These are phyloP conservation scores for Xylariales sp. DNA, from an alignment of 2,329 filamentous ascomycete genomes.

Conservation along the genomic window DNA sequence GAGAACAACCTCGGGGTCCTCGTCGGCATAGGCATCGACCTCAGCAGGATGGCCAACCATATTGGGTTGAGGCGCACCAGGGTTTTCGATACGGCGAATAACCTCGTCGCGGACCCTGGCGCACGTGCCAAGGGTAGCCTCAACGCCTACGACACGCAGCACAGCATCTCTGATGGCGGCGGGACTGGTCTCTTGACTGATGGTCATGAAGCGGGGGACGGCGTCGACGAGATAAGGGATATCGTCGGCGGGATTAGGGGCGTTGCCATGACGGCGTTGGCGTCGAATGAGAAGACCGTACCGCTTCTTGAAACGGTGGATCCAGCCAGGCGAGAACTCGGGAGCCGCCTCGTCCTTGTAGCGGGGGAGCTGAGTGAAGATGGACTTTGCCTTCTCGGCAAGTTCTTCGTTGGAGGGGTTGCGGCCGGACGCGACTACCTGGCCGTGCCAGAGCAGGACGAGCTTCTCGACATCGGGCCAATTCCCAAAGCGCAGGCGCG, in stretches of 20 bases:
- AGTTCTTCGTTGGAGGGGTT: slow-evolving; percentile 60
- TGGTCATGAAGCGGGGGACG: slow-evolving; percentile 54
- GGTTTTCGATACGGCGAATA: slow-evolving; percentile 37
- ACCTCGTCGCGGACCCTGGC: slow-evolving; percentile 56
- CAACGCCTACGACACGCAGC: slow-evolving; percentile 50
- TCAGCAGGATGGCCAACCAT: slow-evolving; percentile 18
- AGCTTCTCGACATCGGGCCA: slow-evolving; percentile 73
- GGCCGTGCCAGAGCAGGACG: slow-evolving; percentile 63
- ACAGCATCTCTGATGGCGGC: slow-evolving; percentile 55
- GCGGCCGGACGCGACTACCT: slow-evolving; percentile 45
- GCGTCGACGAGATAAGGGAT: slow-evolving; percentile 57
- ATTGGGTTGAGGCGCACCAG: slow-evolving; percentile 28
- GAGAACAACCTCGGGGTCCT: slow-evolving; percentile 54
- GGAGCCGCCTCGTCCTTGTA: slow-evolving; percentile 57
- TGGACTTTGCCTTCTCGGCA: slow-evolving; percentile 56
- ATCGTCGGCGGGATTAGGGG: slow-evolving; percentile 47
- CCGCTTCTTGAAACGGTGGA: slow-evolving; percentile 60
- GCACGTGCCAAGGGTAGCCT: slow-evolving; percentile 48
- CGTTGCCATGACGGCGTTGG: slow-evolving; percentile 48
- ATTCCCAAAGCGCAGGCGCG: slow-evolving; percentile 57
- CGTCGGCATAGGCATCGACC: slow-evolving; percentile 32
- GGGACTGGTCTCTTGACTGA: slow-evolving; percentile 54
- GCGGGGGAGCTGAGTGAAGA: slow-evolving; percentile 53
- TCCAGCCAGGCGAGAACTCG: slow-evolving; percentile 61
- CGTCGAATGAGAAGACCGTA: slow-evolving; percentile 55